Conservation (phyloP, 1,139 yeast species). For the Scheffersomyces cryptocercus region DNA sequence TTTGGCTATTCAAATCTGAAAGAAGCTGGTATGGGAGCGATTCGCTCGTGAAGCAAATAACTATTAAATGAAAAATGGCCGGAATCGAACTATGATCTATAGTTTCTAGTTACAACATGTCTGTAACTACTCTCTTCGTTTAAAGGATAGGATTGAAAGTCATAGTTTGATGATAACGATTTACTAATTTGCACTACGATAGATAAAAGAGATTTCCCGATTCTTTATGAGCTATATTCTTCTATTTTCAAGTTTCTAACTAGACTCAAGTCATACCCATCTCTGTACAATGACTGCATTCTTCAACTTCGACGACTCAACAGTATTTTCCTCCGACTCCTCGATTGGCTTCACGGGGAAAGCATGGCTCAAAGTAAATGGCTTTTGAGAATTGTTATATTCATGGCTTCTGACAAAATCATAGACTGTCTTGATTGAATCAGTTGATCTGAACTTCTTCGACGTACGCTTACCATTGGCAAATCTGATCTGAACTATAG, state of each 20-base stretch:
- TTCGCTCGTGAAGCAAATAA: too few relatives aligned
- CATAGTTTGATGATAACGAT: too few relatives aligned
- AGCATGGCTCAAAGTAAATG: slow-evolving; percentile 72
- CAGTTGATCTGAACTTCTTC: slow-evolving; percentile 63
- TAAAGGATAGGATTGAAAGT: too few relatives aligned
- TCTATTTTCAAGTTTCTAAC: neutral
- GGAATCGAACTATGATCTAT: too few relatives aligned
- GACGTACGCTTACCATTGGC: slow-evolving; percentile 78
- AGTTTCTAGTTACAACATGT: too few relatives aligned
- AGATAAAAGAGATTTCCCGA: too few relatives aligned
- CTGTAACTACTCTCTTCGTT: too few relatives aligned
- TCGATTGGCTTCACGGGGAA: slow-evolving; percentile 81
- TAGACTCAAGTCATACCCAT: slow-evolving; percentile 41
- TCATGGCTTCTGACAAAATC: slow-evolving; percentile 59
- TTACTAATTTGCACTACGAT: neutral
- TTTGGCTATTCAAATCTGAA: too few relatives aligned
- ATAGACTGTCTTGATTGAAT: slow-evolving; percentile 67
- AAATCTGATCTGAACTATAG: slow-evolving; percentile 78
- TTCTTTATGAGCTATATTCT: neutral
- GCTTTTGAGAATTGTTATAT: slow-evolving; percentile 43
- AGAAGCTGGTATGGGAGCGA: too few relatives aligned
- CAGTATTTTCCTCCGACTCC: slow-evolving; percentile 49
- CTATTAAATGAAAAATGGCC: too few relatives aligned
- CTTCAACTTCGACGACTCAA: slow-evolving; percentile 74
- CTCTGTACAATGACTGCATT: slow-evolving; percentile 92